phyloP scores from a whole-genome alignment of 2,329 filamentous ascomycete genomes.

The Colletotrichum costaricense region DNA sequence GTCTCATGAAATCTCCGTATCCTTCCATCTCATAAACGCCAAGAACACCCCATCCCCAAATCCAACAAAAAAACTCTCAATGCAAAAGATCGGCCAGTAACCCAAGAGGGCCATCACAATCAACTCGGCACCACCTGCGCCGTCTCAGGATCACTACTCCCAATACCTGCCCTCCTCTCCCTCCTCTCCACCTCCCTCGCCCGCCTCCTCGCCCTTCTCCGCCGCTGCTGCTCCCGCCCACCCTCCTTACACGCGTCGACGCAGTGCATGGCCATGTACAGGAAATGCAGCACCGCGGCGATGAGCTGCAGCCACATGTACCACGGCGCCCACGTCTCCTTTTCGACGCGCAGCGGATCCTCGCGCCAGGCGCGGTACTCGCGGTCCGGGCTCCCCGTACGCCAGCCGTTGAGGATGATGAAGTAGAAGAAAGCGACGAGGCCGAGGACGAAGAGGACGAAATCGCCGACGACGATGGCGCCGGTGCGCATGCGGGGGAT shows the following conservation, averaged over 20 bases:
- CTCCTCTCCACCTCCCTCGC: conserved; percentile 14
- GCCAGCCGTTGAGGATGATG: conserved; percentile 37
- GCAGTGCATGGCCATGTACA: conserved; percentile 39
- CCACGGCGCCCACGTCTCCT: conserved; percentile 37
- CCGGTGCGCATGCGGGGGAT: conserved; percentile 35
- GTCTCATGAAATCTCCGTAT: background rate
- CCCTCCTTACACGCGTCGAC: conserved; percentile 33
- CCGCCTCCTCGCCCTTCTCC: conserved; percentile 11
- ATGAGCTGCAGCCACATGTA: conserved; percentile 39
- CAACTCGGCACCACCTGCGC: background rate
- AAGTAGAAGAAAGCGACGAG: conserved; percentile 38
- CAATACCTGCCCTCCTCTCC: background rate
- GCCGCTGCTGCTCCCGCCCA: conserved; percentile 4
- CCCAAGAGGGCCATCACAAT: too few relatives aligned
- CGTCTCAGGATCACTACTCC: conserved; percentile 10
- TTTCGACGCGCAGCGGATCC: conserved; percentile 35
- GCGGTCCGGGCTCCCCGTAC: conserved; percentile 24
- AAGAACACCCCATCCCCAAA: background rate
- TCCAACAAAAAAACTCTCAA: background rate
- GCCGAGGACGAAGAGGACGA: conserved; percentile 36
- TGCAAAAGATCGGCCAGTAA: background rate
- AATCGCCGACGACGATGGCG: conserved; percentile 35
- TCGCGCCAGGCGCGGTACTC: conserved; percentile 27
- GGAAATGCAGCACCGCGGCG: conserved; percentile 36
- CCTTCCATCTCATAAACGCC: background rate